Evolutionary conservation across 768 basidiomycete species (phyloP).

Genomic region (Leucocoprinus leucothites): DNA sequence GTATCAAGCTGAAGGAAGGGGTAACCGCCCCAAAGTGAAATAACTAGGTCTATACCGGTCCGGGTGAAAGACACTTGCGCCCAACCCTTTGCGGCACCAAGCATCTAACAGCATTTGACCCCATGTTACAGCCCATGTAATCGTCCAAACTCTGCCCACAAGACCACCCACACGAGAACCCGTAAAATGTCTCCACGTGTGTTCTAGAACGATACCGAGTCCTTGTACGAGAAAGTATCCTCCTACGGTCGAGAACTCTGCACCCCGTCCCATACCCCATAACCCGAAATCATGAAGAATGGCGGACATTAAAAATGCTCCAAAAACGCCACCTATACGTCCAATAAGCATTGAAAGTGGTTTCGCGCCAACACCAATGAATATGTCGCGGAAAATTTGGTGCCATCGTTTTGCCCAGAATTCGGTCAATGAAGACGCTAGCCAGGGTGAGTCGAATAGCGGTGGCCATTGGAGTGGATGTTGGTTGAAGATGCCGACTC

Average conservation of each 20-base stretch:
- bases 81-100: slow-evolving; percentile 40
- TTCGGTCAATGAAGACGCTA: slow-evolving; percentile 52
- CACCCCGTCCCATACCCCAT: slow-evolving; percentile 56
- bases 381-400: slow-evolving; percentile 57
- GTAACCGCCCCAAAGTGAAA: slow-evolving; percentile 21
- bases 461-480: slow-evolving; percentile 60
- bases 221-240: slow-evolving; percentile 61
- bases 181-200: slow-evolving; percentile 37
- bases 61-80: slow-evolving; percentile 36
- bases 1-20: slow-evolving; percentile 8
- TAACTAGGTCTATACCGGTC: slow-evolving; percentile 30
- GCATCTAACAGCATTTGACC: slow-evolving; percentile 49
- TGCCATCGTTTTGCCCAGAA: slow-evolving; percentile 73
- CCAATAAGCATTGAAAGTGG: slow-evolving; percentile 44
- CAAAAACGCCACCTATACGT: slow-evolving; percentile 46
- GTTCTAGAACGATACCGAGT: slow-evolving; percentile 49
- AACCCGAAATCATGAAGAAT: slow-evolving; percentile 56
- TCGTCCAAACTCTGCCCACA: slow-evolving; percentile 50
- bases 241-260: slow-evolving; percentile 37
- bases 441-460: slow-evolving; percentile 55
- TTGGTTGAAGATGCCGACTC: slow-evolving; percentile 45
- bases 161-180: slow-evolving; percentile 47
- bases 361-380: slow-evolving; percentile 48
- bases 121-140: slow-evolving; percentile 43
- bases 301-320: slow-evolving; percentile 58